A percentile compares a stretch with the other conserved stretches of the same genome.
Conservation (phyloP, 768 basidiomycete genomes). For the Suillus plorans region DNA sequence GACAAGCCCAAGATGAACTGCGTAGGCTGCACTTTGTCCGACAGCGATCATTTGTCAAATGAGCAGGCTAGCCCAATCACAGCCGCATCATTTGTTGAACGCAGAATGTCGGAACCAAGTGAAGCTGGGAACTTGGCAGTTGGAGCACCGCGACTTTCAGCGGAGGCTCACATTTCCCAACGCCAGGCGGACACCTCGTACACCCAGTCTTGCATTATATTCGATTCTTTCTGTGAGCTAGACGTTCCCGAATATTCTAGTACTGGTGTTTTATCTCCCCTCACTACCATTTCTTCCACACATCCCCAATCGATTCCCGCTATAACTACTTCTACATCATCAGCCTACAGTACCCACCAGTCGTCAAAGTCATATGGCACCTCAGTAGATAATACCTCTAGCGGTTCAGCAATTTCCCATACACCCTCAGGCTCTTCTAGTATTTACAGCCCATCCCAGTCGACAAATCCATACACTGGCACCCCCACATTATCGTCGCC, state of each 20-base stretch:
- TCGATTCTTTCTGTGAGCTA: no score
- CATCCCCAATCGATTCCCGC: neutral
- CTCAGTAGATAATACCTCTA: neutral
- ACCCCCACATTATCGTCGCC: neutral
- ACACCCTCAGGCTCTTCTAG: no score
- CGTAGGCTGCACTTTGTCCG: neutral
- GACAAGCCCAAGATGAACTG: no score
- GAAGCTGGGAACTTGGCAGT: neutral
- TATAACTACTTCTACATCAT: neutral
- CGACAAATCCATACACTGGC: no score
- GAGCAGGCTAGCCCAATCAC: neutral
- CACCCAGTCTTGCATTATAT: neutral
- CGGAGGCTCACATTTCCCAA: neutral
- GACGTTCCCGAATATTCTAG: neutral
- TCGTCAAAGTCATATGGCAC: neutral
- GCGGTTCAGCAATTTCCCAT: neutral
- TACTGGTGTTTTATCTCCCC: no score
- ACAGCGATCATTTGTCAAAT: neutral
- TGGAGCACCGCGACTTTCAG: neutral
- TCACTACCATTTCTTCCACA: neutral
- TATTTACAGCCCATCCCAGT: neutral
- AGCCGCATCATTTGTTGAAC: neutral
- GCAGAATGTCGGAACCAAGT: neutral
- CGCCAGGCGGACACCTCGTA: neutral
- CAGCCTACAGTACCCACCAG: neutral